A percentile compares a stretch with the other conserved stretches of the same genome.
Conservation (phyloP, 2,329 filamentous ascomycete genomes). For the Fusarium lyarnte region DNA sequence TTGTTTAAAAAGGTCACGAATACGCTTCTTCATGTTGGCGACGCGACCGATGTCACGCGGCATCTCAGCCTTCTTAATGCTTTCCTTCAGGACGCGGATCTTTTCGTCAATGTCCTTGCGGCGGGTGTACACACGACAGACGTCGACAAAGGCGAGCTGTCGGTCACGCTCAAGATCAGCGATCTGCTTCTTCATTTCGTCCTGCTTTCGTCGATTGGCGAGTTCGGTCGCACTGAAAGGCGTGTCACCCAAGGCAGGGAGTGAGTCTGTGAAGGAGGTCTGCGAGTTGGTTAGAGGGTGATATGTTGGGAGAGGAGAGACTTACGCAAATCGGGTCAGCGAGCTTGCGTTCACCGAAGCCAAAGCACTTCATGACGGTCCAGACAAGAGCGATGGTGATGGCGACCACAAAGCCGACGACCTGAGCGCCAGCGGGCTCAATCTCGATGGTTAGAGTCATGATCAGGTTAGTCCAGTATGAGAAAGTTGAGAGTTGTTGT, state of each 20-base stretch:
- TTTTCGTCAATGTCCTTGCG: not conserved
- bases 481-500: not conserved
- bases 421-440: not conserved
- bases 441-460: not conserved
- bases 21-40: fast-evolving
- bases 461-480: too few relatives aligned
- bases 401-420: fast-evolving
- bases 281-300: not conserved
- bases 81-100: too few relatives aligned
- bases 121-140: not conserved
- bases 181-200: not conserved
- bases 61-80: too few relatives aligned
- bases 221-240: not conserved
- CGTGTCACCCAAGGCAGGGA: fast-evolving
- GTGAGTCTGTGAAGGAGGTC: fast-evolving
- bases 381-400: not conserved
- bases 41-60: not conserved
- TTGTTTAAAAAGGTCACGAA: fast-evolving
- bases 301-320: fast-evolving
- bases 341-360: too few relatives aligned
- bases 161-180: fast-evolving
- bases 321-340: fast-evolving
- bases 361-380: not conserved
- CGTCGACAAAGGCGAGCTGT: fast-evolving
- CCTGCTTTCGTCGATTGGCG: too few relatives aligned